Percentiles rank a stretch among this genome's conserved stretches.
These are phyloP conservation scores for Inga oerstediana DNA, from an alignment of 306 rosid species.

Conservation along the genomic window DNA sequence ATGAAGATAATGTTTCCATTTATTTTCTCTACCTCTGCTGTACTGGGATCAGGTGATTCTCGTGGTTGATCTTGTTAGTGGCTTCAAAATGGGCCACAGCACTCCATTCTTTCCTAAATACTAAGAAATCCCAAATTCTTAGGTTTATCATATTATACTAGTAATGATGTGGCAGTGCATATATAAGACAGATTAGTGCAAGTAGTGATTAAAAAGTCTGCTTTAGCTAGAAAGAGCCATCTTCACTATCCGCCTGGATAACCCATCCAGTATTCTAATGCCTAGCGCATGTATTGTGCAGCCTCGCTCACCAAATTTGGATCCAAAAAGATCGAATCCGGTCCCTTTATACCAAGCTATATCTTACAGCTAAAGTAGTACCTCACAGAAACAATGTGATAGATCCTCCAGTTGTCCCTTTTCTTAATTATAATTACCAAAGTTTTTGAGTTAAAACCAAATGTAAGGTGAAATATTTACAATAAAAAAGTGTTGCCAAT, in stretches of 20 bases:
- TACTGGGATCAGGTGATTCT: neutral
- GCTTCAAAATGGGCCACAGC: neutral
- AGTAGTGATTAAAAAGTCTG: conserved; percentile 38
- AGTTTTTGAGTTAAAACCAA: neutral
- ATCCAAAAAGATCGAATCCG: conserved; percentile 27
- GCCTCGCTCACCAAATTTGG: conserved; percentile 28
- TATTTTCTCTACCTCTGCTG: neutral
- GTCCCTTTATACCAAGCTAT: conserved; percentile 20
- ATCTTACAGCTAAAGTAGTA: conserved; percentile 8
- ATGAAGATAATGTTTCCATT: conserved; percentile 31
- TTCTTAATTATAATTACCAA: neutral
- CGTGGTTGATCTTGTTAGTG: neutral
- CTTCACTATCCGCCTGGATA: neutral
- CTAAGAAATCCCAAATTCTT: conserved; percentile 8
- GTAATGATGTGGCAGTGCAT: conserved; percentile 17
- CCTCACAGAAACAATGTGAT: neutral
- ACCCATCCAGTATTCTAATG: neutral
- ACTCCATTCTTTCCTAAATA: conserved; percentile 22
- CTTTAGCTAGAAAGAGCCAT: neutral
- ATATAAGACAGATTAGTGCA: conserved; percentile 7
- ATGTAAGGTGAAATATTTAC: neutral
- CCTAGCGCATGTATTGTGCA: neutral
- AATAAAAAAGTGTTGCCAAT: neutral
- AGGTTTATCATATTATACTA: conserved; percentile 4
- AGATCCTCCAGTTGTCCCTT: neutral